Conservation (phyloP, 352 stramenopile species). For the Phytophthora litchii region DNA sequence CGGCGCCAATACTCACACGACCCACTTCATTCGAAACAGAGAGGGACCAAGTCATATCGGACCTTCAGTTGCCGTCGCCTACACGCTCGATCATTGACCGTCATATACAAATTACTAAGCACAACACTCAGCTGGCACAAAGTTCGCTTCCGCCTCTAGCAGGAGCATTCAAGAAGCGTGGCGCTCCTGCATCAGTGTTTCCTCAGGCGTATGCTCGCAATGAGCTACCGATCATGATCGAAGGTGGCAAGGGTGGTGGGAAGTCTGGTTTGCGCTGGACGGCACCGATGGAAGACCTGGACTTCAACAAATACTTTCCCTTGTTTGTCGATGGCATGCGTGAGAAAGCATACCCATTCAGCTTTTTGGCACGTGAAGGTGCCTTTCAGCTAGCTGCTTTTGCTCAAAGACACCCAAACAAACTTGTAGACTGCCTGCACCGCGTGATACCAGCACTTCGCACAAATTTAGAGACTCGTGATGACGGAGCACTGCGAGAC, state of each 20-base stretch:
- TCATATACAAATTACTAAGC: constrained; percentile 58
- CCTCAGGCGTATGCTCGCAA: constrained; percentile 65
- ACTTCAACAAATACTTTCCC: constrained; percentile 89
- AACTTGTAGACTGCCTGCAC: constrained; percentile 72
- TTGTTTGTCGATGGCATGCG: constrained; percentile 92
- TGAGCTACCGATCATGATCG: constrained; percentile 74
- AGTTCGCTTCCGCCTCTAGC: constrained; percentile 53
- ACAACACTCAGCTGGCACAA: constrained; percentile 33
- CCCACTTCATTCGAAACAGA: constrained; percentile 53
- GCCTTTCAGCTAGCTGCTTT: constrained; percentile 84
- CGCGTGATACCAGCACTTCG: constrained; percentile 71
- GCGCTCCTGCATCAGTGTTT: constrained; percentile 50
- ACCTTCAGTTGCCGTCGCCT: constrained; percentile 56
- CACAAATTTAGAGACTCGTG: constrained; percentile 70
- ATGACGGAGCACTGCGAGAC: constrained; percentile 57
- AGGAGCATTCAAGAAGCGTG: constrained; percentile 60
- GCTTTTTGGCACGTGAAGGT: constrained; percentile 82
- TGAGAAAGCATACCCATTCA: constrained; percentile 75
- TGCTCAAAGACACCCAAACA: constrained; percentile 59
- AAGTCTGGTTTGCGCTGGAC: constrained; percentile 58
- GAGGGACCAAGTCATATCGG: constrained; percentile 57
- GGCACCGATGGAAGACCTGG: constrained; percentile 61
- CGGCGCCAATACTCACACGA: constrained; percentile 17
- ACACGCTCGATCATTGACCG: constrained; percentile 62
- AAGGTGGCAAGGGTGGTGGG: constrained; percentile 51